Percentiles rank a stretch among this genome's conserved stretches.
phyloP scores from a whole-genome alignment of 495 filamentous ascomycete genomes.

The Pseudevernia furfuracea region DNA sequence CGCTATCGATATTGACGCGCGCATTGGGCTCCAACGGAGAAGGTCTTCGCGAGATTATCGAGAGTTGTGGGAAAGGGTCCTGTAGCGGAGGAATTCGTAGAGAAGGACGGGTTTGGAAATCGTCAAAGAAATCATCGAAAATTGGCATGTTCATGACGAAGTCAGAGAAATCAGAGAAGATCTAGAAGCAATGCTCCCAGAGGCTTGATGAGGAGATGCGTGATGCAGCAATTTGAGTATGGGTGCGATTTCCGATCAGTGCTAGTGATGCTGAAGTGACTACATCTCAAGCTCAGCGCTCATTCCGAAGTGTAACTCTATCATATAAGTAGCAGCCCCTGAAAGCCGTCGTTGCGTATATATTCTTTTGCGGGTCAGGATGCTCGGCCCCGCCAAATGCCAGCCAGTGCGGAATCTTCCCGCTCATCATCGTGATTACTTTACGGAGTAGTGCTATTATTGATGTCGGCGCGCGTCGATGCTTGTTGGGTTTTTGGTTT shows the following conservation, averaged over 20 bases:
- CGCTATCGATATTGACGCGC: conserved; percentile 32
- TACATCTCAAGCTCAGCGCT: background rate
- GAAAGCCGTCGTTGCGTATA: background rate
- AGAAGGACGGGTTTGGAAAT: conserved; percentile 38
- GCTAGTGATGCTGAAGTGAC: background rate
- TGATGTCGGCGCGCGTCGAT: too few relatives aligned
- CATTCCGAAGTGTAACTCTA: background rate
- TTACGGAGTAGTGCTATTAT: too few relatives aligned
- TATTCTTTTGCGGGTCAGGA: background rate
- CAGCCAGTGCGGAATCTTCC: background rate
- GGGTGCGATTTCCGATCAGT: background rate
- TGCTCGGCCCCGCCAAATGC: background rate
- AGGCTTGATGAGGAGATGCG: background rate
- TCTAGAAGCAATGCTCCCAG: background rate
- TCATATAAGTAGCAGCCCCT: background rate
- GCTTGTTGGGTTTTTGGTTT: too few relatives aligned
- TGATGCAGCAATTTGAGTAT: background rate
- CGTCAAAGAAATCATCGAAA: conserved; percentile 31
- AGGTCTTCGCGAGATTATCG: conserved; percentile 36
- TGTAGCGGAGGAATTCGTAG: conserved; percentile 46
- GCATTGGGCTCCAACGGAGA: conserved; percentile 44
- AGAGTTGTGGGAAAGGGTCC: conserved; percentile 29
- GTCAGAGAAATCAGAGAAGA: background rate
- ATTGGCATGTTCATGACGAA: conserved; percentile 17
- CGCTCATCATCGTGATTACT: background rate